Evolutionary conservation across 169 alveolate species (phyloP).

Genomic region (Sarcocystis neurona): DNA sequence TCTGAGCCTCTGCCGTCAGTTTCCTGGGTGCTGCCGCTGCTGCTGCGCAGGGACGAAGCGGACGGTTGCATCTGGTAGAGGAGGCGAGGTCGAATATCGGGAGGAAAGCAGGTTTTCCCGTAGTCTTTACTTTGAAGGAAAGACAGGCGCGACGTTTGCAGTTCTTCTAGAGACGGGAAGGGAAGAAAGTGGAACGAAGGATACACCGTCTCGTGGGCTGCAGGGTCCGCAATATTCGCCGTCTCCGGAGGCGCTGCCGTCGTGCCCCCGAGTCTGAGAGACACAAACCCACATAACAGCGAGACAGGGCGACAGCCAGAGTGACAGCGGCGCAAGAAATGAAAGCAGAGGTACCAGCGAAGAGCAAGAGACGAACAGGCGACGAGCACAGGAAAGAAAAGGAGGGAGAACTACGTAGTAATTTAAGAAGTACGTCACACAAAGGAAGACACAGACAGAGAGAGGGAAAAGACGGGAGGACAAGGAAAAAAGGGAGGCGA

Average conservation of each 20-base stretch:
- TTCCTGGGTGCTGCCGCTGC: neutral
- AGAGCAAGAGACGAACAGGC: too few species aligned
- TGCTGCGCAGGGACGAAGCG: neutral
- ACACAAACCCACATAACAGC: neutral
- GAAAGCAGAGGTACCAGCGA: too few species aligned
- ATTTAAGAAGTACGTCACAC: too few species aligned
- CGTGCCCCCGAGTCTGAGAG: slow-evolving; percentile 44
- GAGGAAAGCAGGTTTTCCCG: slow-evolving; percentile 26
- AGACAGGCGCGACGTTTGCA: slow-evolving; percentile 44
- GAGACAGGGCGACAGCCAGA: too few species aligned
- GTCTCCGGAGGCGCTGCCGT: slow-evolving; percentile 64
- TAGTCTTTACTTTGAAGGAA: slow-evolving; percentile 3
- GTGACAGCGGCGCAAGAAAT: too few species aligned
- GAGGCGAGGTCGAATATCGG: neutral
- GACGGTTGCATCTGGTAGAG: neutral
- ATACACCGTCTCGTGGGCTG: slow-evolving; percentile 43
- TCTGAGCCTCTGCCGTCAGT: neutral
- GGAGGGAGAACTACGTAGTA: too few species aligned
- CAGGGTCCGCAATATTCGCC: slow-evolving; percentile 27
- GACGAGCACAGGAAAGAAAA: too few species aligned
- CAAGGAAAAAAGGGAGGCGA: too few species aligned
- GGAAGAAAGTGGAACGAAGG: slow-evolving; percentile 49
- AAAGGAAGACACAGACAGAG: too few species aligned
- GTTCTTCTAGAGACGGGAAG: slow-evolving; percentile 50
- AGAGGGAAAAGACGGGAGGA: too few species aligned